Evolutionary conservation across 257 asterid genomes (phyloP).

Genomic region (Jaltomata sinuosa): DNA sequence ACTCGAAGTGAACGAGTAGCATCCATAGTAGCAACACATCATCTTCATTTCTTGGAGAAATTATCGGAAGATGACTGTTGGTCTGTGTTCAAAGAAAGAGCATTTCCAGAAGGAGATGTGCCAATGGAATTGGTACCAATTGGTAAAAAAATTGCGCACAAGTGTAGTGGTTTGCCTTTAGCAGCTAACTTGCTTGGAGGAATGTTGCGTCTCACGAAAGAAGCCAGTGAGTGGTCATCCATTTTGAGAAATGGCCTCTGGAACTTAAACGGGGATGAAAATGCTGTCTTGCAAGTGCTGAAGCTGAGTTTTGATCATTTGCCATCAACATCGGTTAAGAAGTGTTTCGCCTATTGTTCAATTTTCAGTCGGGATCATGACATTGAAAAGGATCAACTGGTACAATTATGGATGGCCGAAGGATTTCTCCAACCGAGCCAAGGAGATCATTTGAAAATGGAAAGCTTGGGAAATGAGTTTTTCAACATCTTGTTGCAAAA

Average conservation of each 20-base stretch:
- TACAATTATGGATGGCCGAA: conserved; percentile 25
- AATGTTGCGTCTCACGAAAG: neutral
- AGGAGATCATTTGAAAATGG: neutral
- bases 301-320: conserved; percentile 23
- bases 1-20: conserved; percentile 10
- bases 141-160: conserved; percentile 7
- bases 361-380: neutral
- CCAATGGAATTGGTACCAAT: neutral
- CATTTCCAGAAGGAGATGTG: conserved; percentile 3
- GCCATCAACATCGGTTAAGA: conserved; percentile 10
- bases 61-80: conserved; percentile 14
- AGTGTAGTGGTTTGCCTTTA: conserved; percentile 29
- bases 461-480: neutral
- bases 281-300: neutral
- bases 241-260: neutral
- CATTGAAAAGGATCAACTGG: neutral
- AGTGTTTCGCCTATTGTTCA: conserved; percentile 28
- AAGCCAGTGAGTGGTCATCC: conserved; percentile 6
- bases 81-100: conserved; percentile 11
- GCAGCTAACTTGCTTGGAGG: conserved; percentile 24
- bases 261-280: neutral
- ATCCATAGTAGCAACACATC: neutral
- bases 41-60: neutral
- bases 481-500: conserved; percentile 14
- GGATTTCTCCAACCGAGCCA: conserved; percentile 13